Base-by-base conservation (phyloP, 176 grass and related monocot species). In the Cocos nucifera region DNA sequence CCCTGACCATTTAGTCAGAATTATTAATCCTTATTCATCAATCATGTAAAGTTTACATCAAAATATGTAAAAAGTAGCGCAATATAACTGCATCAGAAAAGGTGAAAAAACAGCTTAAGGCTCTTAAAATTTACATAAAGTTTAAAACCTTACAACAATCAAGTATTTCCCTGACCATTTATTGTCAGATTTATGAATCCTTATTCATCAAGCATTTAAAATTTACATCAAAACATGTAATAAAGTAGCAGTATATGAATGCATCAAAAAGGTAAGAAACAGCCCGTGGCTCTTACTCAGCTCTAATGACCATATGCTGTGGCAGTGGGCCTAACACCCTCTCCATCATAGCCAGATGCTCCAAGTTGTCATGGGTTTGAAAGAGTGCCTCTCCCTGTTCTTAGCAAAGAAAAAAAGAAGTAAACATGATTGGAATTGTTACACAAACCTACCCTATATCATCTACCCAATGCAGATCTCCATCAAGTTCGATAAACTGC, bases 341-440 rank as follows among this genome's bases (percentile, higher is more conserved):
- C 77, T 90, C 86, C 90, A 95, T 95, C 90, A 95, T 95, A 61
- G 86, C 91, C 54, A 95, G 67, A 78, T 95, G 86, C 77, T 96
- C 92, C 83, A 91, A 80, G 71, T 91, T 98, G 81, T 98, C 93
- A 71, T 98, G 84, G 21, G 87, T 97, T 58, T 88, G 87, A 83
- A 97, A 97, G 5, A 88, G 75, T 53, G 81, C 87, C 64, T 85
- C 77, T 0, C 87, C 92, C 92, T 90, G 76, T 26, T 78, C 80
- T 83, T 53, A 51, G 21, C 58, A 86, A 65, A 32, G 80, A 73
- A 19, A 4, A 72, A 51, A 59, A 53, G 16, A 44, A 30, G 28
- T 30, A 30, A 6, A 8, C 22, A 75, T 61, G 10, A 59, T 35
- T 15, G 32, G 67, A 17, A 71, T 44, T 16, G 32, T 3, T 28